Evolutionary conservation across 192 early-diverging fungal genomes (phyloP).

Genomic region (Coemansia sp.): DNA sequence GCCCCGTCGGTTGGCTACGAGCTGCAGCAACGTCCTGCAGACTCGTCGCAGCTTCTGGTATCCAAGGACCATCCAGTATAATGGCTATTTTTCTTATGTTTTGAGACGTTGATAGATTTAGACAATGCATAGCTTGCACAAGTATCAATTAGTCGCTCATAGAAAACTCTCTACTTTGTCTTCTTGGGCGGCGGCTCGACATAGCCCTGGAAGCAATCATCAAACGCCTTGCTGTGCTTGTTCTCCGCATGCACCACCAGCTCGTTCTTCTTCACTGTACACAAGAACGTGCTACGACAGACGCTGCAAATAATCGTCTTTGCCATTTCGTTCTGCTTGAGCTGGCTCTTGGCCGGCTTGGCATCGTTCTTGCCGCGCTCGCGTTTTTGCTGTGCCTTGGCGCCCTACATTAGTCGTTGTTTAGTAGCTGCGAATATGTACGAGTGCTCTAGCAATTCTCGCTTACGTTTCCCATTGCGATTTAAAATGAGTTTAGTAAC

Average conservation of each 20-base stretch:
- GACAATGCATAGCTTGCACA: too few relatives aligned
- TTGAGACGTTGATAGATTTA: too few relatives aligned
- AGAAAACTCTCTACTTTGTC: background rate
- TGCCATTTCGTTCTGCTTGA: conserved; percentile 5
- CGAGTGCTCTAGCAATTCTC: too few relatives aligned
- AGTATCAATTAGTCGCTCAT: too few relatives aligned
- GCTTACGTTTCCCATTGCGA: conserved; percentile 5
- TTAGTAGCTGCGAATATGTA: background rate
- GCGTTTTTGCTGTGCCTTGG: conserved; percentile 3
- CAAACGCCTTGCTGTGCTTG: background rate
- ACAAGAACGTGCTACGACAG: conserved; percentile 3
- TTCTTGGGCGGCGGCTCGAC: background rate
- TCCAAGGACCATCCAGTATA: too few relatives aligned
- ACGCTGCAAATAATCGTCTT: background rate
- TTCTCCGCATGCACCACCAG: background rate
- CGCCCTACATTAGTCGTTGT: background rate
- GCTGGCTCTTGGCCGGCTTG: conserved; percentile 7
- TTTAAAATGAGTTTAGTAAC: too few relatives aligned
- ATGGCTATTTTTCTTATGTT: too few relatives aligned
- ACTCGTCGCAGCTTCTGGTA: too few relatives aligned
- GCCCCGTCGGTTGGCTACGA: background rate
- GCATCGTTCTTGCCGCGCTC: background rate
- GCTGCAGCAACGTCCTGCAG: too few relatives aligned
- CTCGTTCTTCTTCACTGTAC: conserved; percentile 6
- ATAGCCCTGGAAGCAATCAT: background rate